Evolutionary conservation across 345 rosid genomes (phyloP), one percentile per base, ranked within the genome.

Genomic region (Boechera divaricarpa): DNA sequence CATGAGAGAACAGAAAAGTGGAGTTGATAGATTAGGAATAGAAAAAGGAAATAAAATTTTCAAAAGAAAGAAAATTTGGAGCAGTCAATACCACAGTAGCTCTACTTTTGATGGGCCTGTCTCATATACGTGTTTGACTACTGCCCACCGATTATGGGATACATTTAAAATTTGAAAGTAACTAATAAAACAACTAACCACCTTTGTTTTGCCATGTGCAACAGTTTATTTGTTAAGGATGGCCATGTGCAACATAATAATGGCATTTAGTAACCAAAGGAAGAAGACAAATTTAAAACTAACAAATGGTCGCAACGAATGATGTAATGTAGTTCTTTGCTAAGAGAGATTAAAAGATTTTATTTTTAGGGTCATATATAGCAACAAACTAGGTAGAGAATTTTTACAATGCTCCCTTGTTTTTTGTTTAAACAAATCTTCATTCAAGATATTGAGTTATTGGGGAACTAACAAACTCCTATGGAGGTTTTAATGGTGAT

Each of bases 131-230:
- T 62, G 80, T 70, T 70, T 48, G 70, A 69, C 80, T 70, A 62
- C 16, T 77, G 55, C 61, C 80, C 80, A 69, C 64, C 62, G 64
- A 69, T 77, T 69, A 63, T 48, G 58, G 74, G 56, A 42, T 51
- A 38, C 5, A 8, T 57, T 74, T 74, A 29, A 44, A 56, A 57
- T 16, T 74, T 65, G 48, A 74, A 74, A 35, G 49, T 45, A 74
- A 56, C 48, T 21, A 66, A 53, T 56, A n/a, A 16, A 57, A 26
- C 53, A 75, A 75, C 66, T 75, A 75, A 65, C 66, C n/a, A 58
- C 53, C 33, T 59, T 60, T 67, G 9, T 29, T 61, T 48, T 5
- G 38, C 78, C 63, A 74, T 63, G 51, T 49, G 53, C 49, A 63
- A 16, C 41, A 16, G 35, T 24, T 16, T 35, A 5, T n/a, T 47